Base-by-base conservation (phyloP, 225 moss, liverwort and hornwort species). In the Pseudisothecium myosuroides region DNA sequence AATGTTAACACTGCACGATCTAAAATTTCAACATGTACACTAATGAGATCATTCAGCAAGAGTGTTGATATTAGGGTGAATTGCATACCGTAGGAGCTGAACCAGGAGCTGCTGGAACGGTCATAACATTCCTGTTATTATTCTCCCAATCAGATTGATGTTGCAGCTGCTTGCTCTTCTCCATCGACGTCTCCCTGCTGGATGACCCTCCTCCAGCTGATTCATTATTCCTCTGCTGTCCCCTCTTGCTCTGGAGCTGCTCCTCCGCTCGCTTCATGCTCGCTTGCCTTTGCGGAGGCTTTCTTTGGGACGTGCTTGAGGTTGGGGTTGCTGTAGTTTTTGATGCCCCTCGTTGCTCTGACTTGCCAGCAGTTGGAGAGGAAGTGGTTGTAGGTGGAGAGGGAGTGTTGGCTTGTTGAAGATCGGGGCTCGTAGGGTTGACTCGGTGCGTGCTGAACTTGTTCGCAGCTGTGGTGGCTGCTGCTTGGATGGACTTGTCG, bases 401-500 rank as follows among this genome's bases (percentile, higher is more conserved):
- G 52, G 74, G 65, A 73, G 55, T 32, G 21, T 45, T 50, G 50
- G 15, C 72, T 60, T 59, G 81, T 37, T 49, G 72, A 81, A 8
- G 56, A 60, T 83, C 83, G 61, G 81, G 31, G 59, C 72, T 73
- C 50, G 47, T 28, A 9, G 28, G n/a, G 45, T 20, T 74, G 64
- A 88, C 36, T 52, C 24, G 87, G 21, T 67, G 80, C 8, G 80
- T 68, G 88, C 67, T 71, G 84, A 91, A 91, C 84, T 92, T 91
- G 80, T 91, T 94, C 49, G 94, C 94, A 37, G 93, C 93, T 9
- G 84, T 82, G 58, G 92, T 93, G 75, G 93, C 93, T 31, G 93
- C 93, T 10, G 94, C 91, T 84, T 94, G 94, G 47, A 93, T 91
- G 81, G 92, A 91, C 88, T 93, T 93, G 90, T 94, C 94, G 43